Base-by-base conservation (phyloP, 371 early-diverging fungal genomes). In the Aphelidium insulamus region DNA sequence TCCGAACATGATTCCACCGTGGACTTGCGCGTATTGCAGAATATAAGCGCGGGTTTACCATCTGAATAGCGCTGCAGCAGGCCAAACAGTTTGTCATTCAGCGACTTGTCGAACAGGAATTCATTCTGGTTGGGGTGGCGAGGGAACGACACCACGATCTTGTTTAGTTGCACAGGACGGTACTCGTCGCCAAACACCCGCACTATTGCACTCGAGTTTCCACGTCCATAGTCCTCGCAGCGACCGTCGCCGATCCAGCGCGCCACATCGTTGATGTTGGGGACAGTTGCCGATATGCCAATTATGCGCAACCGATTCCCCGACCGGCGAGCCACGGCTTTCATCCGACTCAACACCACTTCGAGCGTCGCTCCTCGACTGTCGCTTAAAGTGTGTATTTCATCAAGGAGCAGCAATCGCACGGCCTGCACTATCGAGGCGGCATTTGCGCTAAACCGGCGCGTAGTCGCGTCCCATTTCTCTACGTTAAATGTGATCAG, bases 281-380 rank as follows among this genome's bases (percentile, higher is more conserved):
- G 86, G 8, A 84, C 62, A 0, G 87, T 85, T 1, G 88, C 88
- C 10, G 79, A 77, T 2, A 91, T 48, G 6, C 79, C 85, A 2
- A 87, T 44, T 30, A 38, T 45, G 46, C 54, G 41, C 17, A 54
- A 18, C n/a, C 36, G 26, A 22, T 34, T 31, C n/a, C n/a, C n/a
- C n/a, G n/a, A n/a, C n/a, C n/a, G n/a, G n/a, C n/a, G n/a, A n/a
- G n/a, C n/a, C n/a, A n/a, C n/a, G n/a, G n/a, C n/a, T n/a, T n/a
- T n/a, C n/a, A n/a, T n/a, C n/a, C n/a, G n/a, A n/a, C n/a, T n/a
- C n/a, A n/a, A n/a, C n/a, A n/a, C n/a, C n/a, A n/a, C n/a, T n/a
- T n/a, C n/a, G n/a, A n/a, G n/a, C n/a, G n/a, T n/a, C n/a, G n/a
- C n/a, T n/a, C n/a, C n/a, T n/a, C n/a, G n/a, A n/a, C n/a, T n/a